Conservation (phyloP, 306 rosid species). For the Lathyrus sativus region DNA sequence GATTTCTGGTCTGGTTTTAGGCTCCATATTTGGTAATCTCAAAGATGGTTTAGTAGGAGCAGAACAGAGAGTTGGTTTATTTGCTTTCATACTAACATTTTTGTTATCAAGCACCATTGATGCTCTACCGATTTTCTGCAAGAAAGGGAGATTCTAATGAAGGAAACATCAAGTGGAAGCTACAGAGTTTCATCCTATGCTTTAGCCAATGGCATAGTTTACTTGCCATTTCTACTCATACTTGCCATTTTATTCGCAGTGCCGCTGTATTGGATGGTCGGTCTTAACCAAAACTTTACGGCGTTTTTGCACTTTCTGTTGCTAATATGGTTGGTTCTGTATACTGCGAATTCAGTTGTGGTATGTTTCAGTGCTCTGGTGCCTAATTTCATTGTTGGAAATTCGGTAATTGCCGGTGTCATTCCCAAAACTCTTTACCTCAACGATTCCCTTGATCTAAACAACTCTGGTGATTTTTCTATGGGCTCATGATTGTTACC, state of each 20-base stretch:
- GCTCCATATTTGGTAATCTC: constrained; percentile 80
- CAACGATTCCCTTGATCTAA: no score
- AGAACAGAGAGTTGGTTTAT: constrained; percentile 76
- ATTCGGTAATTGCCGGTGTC: constrained; percentile 83
- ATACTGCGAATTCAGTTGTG: constrained; percentile 87
- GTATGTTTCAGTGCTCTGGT: constrained; percentile 88
- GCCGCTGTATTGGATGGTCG: constrained; percentile 76
- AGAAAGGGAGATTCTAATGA: constrained; percentile 93
- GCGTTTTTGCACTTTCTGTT: constrained; percentile 65
- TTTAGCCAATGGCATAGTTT: constrained; percentile 83
- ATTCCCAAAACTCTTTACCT: no score
- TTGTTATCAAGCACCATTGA: no score
- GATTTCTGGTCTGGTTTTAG: constrained; percentile 70
- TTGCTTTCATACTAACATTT: constrained; percentile 85
- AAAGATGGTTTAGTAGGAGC: constrained; percentile 75
- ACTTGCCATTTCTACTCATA: constrained; percentile 86
- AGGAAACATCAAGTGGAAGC: constrained; percentile 85
- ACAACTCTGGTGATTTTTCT: no score
- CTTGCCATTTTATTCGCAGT: constrained; percentile 68
- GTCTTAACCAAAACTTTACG: constrained; percentile 61
- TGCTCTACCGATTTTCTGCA: constrained; percentile 85
- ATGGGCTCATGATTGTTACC: no score
- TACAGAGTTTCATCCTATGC: constrained; percentile 90
- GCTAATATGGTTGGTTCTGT: constrained; percentile 74
- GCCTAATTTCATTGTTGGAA: constrained; percentile 92